Evolutionary conservation across 345 rosid species (phyloP).

Genomic region (Syzygium grande): DNA sequence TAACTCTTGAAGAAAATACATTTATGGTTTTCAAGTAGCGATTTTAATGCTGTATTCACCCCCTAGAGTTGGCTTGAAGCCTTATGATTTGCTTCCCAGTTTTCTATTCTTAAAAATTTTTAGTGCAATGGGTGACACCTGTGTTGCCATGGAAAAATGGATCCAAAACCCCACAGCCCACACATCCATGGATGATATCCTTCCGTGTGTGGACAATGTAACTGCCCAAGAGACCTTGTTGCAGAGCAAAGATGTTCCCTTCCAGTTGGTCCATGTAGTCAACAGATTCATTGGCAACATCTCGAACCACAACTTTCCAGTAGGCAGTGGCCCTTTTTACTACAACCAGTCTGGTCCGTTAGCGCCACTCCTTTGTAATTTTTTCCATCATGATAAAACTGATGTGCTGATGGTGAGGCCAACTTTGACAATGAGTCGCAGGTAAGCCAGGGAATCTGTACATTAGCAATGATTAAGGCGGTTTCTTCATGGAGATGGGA

Average conservation of each 20-base stretch:
- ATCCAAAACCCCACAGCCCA: conserved; percentile 60
- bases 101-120: not conserved
- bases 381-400: conserved; percentile 21
- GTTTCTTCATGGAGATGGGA: not conserved
- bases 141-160: conserved; percentile 82
- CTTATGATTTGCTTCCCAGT: not conserved
- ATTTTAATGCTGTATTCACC: not conserved
- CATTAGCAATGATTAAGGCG: not conserved
- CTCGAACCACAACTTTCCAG: conserved; percentile 40
- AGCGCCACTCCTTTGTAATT: conserved; percentile 55
- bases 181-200: conserved; percentile 51
- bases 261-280: conserved; percentile 25
- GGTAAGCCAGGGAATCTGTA: conserved; percentile 24
- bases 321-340: conserved; percentile 21
- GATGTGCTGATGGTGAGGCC: conserved; percentile 37
- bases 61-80: not conserved
- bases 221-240: conserved; percentile 39
- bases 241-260: conserved; percentile 30
- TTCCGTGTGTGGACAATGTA: conserved; percentile 57
- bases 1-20: not conserved
- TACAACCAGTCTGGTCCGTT: conserved; percentile 71
- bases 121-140: conserved; percentile 63
- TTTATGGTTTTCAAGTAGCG: not conserved
- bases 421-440: conserved; percentile 37
- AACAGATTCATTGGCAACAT: conserved; percentile 32